Evolutionary conservation across 2,329 filamentous ascomycete genomes (phyloP).

Genomic region (Hypoxylon sp.): DNA sequence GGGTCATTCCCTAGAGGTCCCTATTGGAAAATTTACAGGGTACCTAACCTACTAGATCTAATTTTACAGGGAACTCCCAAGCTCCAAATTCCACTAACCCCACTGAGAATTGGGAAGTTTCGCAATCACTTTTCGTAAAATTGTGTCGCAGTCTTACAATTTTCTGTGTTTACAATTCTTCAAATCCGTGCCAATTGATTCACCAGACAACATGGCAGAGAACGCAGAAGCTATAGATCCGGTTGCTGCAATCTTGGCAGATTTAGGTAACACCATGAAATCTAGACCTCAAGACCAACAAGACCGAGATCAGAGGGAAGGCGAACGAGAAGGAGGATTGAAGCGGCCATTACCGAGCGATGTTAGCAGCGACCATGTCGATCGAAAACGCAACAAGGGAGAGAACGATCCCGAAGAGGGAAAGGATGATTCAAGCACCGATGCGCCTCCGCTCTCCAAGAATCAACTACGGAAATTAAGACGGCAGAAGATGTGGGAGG

Average conservation of each 20-base stretch:
- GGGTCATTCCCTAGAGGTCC: conserved; percentile 1
- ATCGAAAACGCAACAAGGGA: conserved; percentile 11
- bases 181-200: conserved; percentile 3
- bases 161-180: conserved; percentile 2
- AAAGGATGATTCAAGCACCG: conserved; percentile 49
- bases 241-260: conserved; percentile 7
- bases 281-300: conserved; percentile 29
- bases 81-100: conserved; percentile 9
- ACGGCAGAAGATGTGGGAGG: conserved; percentile 82
- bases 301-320: conserved; percentile 32
- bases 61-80: conserved; percentile 7
- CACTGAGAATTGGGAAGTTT: conserved; percentile 19
- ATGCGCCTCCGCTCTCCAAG: conserved; percentile 75
- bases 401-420: conserved; percentile 60
- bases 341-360: conserved; percentile 60
- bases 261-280: conserved; percentile 27
- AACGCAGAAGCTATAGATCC: conserved; percentile 4
- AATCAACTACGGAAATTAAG: conserved; percentile 86
- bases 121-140: background rate
- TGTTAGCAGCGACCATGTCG: conserved; percentile 62
- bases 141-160: background rate
- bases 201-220: conserved; percentile 29
- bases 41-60: too few relatives aligned
- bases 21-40: background rate
- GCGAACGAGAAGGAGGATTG: conserved; percentile 29